phyloP scores from a whole-genome alignment of 441 rosid genomes.

The Populus tomentosa region DNA sequence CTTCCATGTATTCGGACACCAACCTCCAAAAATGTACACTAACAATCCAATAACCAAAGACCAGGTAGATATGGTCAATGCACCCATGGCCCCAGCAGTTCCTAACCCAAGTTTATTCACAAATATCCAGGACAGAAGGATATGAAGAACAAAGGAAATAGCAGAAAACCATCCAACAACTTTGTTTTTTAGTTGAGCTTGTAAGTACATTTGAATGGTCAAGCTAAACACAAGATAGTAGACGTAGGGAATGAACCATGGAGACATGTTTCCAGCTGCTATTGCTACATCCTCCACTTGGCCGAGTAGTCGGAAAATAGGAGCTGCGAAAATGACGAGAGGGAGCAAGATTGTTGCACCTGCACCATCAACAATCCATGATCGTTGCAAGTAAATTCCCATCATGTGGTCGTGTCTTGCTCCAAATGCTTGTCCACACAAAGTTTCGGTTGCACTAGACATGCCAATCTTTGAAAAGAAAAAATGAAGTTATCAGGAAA shows the following conservation, averaged over 20 bases:
- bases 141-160: conserved; percentile 30
- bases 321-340: conserved; percentile 28
- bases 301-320: conserved; percentile 31
- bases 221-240: conserved; percentile 27
- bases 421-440: conserved; percentile 69
- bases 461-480: conserved; percentile 37
- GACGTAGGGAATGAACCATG: conserved; percentile 47
- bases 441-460: conserved; percentile 65
- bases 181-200: conserved; percentile 42
- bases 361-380: conserved; percentile 35
- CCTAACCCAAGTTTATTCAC: conserved; percentile 34
- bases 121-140: conserved; percentile 46
- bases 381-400: conserved; percentile 53
- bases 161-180: conserved; percentile 44
- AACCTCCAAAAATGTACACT: conserved; percentile 42
- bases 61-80: conserved; percentile 32
- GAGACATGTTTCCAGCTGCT: conserved; percentile 30
- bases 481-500: no score
- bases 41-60: conserved; percentile 20
- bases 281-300: conserved; percentile 29
- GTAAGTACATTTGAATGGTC: conserved; percentile 40
- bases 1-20: conserved; percentile 45
- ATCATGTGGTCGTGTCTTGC: conserved; percentile 51
- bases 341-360: conserved; percentile 43
- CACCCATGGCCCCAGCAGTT: conserved; percentile 44